phyloP scores from a whole-genome alignment of 225 moss, liverwort and hornwort genomes.

The Pleurozium schreberi region DNA sequence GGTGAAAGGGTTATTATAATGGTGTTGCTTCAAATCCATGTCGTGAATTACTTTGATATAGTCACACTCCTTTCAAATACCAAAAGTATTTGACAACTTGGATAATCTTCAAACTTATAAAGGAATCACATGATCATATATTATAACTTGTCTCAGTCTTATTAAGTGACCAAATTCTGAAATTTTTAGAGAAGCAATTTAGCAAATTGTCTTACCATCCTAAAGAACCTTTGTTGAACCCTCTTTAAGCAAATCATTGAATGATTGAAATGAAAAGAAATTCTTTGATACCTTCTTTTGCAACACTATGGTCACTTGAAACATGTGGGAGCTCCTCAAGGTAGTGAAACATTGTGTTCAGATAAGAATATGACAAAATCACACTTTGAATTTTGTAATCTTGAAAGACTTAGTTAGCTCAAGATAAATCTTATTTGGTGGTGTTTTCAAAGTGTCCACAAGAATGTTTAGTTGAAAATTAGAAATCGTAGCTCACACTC shows the following conservation, averaged over 20 bases:
- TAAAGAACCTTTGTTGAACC: background rate
- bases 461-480: background rate
- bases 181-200: background rate
- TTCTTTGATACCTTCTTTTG: background rate
- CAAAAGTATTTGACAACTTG: background rate
- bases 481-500: fast-evolving
- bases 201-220: background rate
- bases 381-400: too few relatives aligned
- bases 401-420: too few relatives aligned
- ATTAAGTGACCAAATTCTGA: background rate
- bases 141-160: too few relatives aligned
- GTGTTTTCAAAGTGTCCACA: background rate
- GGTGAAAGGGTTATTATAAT: background rate
- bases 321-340: too few relatives aligned
- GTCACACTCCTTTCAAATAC: background rate
- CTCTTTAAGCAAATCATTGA: background rate
- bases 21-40: background rate
- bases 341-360: too few relatives aligned
- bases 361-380: background rate
- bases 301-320: background rate
- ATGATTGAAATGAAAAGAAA: background rate
- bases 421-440: background rate
- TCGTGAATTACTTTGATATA: background rate
- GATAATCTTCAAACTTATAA: background rate
- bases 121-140: too few relatives aligned